Base-by-base conservation (phyloP, 2,329 filamentous ascomycete species). In the Fusarium sp. region DNA sequence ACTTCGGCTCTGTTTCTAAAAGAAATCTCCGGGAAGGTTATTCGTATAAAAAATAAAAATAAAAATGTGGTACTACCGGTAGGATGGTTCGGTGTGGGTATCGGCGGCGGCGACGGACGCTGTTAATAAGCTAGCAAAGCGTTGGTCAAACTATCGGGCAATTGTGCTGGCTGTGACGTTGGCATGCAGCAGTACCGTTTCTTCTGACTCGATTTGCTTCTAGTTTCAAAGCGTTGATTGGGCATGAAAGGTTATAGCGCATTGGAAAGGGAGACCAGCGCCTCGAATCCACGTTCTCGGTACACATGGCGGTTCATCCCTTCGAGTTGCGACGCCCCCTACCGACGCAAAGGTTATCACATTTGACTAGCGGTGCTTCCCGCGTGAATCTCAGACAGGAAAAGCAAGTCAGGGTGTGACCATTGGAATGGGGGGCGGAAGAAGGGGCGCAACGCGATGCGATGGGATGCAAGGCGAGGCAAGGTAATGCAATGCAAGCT, bases 51-150 rank as follows among this genome's bases (percentile, higher is more conserved):
- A 59, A 58, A 37, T 68, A 72, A 72, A 27, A n/a, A 49, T 56
- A 58, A 37, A 51, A 62, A 69, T 69, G 67, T 56, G 67, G 59
- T 57, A 51, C 71, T 61, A 67, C 74, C 74, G 71, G 62, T 65
- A 65, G 70, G 58, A 61, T 60, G 74, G 74, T 76, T 76, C 73
- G 56, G n/a, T 49, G 74, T 76, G 72, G 74, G 41, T 68, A 70
- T 73, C 48, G 52, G 41, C 60, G 49, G 45, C 57, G 52, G 35
- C 66, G 52, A 35, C 67, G 66, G 51, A 67, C 35, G 63, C 51
- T 63, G 52, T 60, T 46, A 49, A 60, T 49, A 58, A 60, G 60
- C 67, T 73, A 75, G 48, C 60, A 51, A 61, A 48, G 56, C 58
- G 52, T 66, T 68, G 69, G 67, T 65, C 55, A 46, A 59, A 72